phyloP scores from a whole-genome alignment of 2,329 filamentous ascomycete species.

The Colletotrichum sp. region DNA sequence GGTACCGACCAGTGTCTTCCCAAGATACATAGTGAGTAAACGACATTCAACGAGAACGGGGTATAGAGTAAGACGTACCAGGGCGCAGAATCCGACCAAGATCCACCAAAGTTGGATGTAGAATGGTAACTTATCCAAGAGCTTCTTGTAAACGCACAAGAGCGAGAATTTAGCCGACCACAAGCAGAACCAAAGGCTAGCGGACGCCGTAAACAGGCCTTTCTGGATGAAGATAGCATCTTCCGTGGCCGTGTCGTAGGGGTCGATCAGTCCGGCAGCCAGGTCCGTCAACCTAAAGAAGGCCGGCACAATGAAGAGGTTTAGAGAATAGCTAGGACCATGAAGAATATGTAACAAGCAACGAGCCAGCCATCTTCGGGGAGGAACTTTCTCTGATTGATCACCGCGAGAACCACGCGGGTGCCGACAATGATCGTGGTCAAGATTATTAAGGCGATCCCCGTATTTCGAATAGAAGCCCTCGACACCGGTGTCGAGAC shows the following conservation, averaged over 20 bases:
- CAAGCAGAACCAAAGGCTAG: conserved; percentile 19
- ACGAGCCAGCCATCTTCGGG: conserved; percentile 19
- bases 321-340: conserved; percentile 15
- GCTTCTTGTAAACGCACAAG: conserved; percentile 16
- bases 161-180: conserved; percentile 18
- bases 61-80: not conserved
- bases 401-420: not conserved
- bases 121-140: not conserved
- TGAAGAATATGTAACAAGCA: conserved; percentile 14
- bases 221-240: conserved; percentile 11
- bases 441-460: conserved; percentile 7
- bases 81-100: conserved; percentile 10
- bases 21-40: not conserved
- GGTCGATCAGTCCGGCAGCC: not conserved
- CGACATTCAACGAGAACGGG: not conserved
- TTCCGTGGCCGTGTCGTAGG: not conserved
- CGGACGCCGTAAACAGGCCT: conserved; percentile 16
- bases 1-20: conserved; percentile 13
- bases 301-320: conserved; percentile 1
- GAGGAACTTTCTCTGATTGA: conserved; percentile 9
- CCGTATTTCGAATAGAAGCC: not conserved
- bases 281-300: conserved; percentile 16
- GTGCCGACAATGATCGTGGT: conserved; percentile 3
- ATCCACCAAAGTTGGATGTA: conserved; percentile 18
- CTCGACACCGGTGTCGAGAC: not conserved